Evolutionary conservation across 805 yeast genomes (phyloP).

Genomic region (Wickerhamiella slavikovae): DNA sequence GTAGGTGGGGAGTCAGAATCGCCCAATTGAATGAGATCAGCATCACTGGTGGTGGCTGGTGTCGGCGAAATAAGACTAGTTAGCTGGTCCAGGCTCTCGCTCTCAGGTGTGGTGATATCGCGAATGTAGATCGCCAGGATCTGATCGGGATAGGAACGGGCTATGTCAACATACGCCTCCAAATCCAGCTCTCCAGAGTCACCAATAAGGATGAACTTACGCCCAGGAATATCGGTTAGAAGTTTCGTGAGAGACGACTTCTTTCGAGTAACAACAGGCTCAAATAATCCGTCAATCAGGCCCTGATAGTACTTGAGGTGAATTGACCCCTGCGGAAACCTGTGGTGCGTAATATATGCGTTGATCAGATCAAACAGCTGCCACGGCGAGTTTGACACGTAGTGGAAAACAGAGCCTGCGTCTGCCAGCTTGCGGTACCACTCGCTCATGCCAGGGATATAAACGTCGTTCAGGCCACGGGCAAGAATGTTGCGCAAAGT

Average conservation of each 20-base stretch:
- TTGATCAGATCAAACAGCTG: slow-evolving; percentile 48
- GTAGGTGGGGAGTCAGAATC: not conserved
- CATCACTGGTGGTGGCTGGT: not conserved
- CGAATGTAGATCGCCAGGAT: slow-evolving; percentile 62
- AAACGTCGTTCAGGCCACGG: slow-evolving; percentile 43
- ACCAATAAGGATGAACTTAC: slow-evolving; percentile 70
- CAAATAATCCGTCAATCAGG: slow-evolving; percentile 58
- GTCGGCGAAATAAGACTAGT: not conserved
- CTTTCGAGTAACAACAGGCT: slow-evolving; percentile 72
- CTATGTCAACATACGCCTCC: slow-evolving; percentile 68
- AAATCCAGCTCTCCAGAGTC: slow-evolving; percentile 92
- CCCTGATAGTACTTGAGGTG: slow-evolving; percentile 80
- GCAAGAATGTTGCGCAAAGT: slow-evolving; percentile 61
- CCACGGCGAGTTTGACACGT: slow-evolving; percentile 92
- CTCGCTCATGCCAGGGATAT: slow-evolving; percentile 47
- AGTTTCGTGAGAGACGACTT: slow-evolving; percentile 41
- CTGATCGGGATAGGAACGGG: slow-evolving; percentile 37
- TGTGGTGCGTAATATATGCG: slow-evolving; percentile 32
- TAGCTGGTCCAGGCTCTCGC: slow-evolving; percentile 4
- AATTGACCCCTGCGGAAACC: slow-evolving; percentile 61
- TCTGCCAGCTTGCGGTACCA: slow-evolving; percentile 42
- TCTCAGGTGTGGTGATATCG: slow-evolving; percentile 30
- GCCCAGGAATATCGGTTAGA: slow-evolving; percentile 49
- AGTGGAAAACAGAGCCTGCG: slow-evolving; percentile 49
- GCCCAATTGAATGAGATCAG: not conserved